Conservation (phyloP, 345 rosid genomes). For the Populus simonii region DNA sequence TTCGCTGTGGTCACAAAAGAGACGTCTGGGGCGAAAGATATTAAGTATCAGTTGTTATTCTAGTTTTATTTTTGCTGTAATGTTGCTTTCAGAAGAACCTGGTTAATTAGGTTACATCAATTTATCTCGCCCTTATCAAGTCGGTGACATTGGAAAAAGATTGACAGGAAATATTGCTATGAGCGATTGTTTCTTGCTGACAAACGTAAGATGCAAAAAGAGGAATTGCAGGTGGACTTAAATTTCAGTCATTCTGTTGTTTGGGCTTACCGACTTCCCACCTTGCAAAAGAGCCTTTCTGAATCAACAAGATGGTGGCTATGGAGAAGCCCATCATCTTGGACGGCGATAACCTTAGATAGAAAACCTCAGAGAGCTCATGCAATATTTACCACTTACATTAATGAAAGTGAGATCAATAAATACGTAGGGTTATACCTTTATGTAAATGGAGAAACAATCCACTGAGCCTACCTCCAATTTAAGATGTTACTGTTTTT, state of each 20-base stretch:
- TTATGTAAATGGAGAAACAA: too few relatives aligned
- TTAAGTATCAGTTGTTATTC: background rate
- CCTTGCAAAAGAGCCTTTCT: background rate
- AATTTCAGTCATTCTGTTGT: background rate
- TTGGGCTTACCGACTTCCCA: background rate
- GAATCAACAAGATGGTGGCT: background rate
- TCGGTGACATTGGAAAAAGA: background rate
- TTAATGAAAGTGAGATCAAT: too few relatives aligned
- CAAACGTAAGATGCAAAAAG: background rate
- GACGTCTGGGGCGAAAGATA: background rate
- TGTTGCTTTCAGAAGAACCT: background rate
- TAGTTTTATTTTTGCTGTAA: background rate
- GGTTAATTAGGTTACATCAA: background rate
- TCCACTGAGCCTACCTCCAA: too few relatives aligned
- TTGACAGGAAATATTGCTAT: background rate
- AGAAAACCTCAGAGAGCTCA: too few relatives aligned
- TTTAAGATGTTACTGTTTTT: too few relatives aligned
- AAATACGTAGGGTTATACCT: too few relatives aligned
- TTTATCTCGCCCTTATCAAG: background rate
- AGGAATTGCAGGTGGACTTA: background rate
- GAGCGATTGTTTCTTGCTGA: background rate
- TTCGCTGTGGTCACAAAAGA: background rate
- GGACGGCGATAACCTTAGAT: background rate
- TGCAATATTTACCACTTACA: too few relatives aligned
- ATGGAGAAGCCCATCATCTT: background rate